Conservation (phyloP, 495 filamentous ascomycete species). For the Lasiosphaeria miniovina region DNA sequence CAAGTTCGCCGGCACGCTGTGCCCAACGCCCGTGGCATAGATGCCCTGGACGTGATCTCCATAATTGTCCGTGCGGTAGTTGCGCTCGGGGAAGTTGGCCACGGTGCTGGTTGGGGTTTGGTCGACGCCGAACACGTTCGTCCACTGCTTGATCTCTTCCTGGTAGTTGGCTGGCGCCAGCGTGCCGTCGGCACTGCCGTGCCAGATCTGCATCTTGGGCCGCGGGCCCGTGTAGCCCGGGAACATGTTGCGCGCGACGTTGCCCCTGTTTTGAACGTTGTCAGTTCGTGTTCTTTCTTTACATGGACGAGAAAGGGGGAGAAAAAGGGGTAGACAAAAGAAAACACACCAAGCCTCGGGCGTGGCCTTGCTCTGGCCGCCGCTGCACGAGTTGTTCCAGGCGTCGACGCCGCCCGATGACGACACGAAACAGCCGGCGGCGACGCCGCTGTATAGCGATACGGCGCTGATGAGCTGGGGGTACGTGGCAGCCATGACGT, state of each 20-base stretch:
- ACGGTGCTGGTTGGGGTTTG: slow-evolving; percentile 29
- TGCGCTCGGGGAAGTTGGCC: slow-evolving; percentile 35
- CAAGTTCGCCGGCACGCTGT: slow-evolving; percentile 37
- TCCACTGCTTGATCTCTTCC: slow-evolving; percentile 53
- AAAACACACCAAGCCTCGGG: slow-evolving; percentile 36
- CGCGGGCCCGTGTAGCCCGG: slow-evolving; percentile 44
- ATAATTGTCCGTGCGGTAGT: slow-evolving; percentile 38
- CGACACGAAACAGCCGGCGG: slow-evolving; percentile 55
- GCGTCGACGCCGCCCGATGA: slow-evolving; percentile 35
- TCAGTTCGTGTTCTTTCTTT: not conserved
- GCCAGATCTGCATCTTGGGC: slow-evolving; percentile 57
- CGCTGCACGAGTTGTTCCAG: slow-evolving; percentile 45
- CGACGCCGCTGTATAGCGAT: slow-evolving; percentile 54
- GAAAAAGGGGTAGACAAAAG: not conserved
- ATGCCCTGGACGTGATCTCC: slow-evolving; percentile 39
- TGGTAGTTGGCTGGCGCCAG: slow-evolving; percentile 46
- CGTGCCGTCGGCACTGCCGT: slow-evolving; percentile 46
- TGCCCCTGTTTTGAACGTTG: slow-evolving; percentile 16
- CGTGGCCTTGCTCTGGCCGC: slow-evolving; percentile 38
- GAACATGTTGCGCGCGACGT: slow-evolving; percentile 46
- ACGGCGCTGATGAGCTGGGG: slow-evolving; percentile 55
- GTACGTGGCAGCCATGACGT: slow-evolving; percentile 57
- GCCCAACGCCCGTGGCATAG: slow-evolving; percentile 39
- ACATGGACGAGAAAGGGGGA: not conserved
- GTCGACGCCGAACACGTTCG: slow-evolving; percentile 42